Base-by-base conservation (phyloP, 768 basidiomycete species). In the Termitomyces sp. region DNA sequence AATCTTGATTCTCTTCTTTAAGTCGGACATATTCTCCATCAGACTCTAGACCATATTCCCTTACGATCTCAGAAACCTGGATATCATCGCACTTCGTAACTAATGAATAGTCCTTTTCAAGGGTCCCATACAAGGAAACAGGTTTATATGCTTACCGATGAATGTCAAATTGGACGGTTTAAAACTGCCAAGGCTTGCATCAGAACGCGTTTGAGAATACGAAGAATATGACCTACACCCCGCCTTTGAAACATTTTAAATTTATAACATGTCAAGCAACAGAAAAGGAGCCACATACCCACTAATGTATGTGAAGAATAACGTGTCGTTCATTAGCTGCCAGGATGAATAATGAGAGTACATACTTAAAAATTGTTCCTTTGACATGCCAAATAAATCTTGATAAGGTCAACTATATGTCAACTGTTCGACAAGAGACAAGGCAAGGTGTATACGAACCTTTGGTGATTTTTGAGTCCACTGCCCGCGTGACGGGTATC, bases 21-120 rank as follows among this genome's bases (percentile, higher is more conserved):
- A 44, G 27, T 18, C 18, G 35, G 7, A 54, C 2, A 22, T 15
- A 53, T 11, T 39, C 16, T 3, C n/a, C 10, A 5, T 54, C 7
- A 1, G 15, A 1, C 7, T 54, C 53, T 2, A 54, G 23, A 12
- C n/a, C 5, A 16, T 47, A 22, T n/a, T 36, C 11, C 7, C 18
- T 35, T 3, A 13, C 29, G 7, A 47, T 38, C 33, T 54, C 44
- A 16, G 15, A n/a, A 15, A 20, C 36, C 7, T 31, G 23, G 4
- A 48, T 27, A 41, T 54, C 53, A 18, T 54, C 53, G 25, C 53
- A 54, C 20, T 54, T 54, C 3, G 53, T 54, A 22, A 54, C 53
- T 54, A 27, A 18, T 9, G 10, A 33, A 33, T 27, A 15, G 13
- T 9, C 9, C 5, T 6, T 43, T 27, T 43, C 7, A 33, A 38